A percentile compares a stretch with the other conserved stretches of the same genome.
Conservation (phyloP, 179 eudicot species). For the Silene coronaria region DNA sequence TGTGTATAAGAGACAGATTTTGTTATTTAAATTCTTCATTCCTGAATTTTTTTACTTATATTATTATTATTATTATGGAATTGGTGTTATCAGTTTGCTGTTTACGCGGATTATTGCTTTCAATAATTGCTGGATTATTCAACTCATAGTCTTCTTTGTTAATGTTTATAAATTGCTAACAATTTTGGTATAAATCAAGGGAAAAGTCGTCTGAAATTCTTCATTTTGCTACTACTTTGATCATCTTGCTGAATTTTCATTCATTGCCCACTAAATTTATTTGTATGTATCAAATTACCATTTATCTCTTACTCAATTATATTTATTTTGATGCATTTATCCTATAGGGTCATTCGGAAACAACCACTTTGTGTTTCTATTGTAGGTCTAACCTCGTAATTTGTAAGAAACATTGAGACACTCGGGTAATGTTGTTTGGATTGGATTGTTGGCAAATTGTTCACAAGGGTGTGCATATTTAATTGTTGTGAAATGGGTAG, state of each 20-base stretch:
- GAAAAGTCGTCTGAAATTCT: conserved; percentile 6
- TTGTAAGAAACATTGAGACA: no score
- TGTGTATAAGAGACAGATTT: no score
- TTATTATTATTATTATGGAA: no score
- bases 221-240: neutral
- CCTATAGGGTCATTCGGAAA: no score
- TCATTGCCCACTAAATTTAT: neutral
- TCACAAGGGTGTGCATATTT: neutral
- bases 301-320: neutral
- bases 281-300: neutral
- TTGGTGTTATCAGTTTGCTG: neutral
- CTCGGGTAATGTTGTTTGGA: no score
- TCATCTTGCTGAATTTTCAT: neutral
- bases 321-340: neutral
- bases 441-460: conserved; percentile 1
- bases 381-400: no score
- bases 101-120: neutral
- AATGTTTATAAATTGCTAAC: neutral
- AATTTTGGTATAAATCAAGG: conserved; percentile 13
- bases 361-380: neutral
- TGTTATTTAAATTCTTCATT: neutral
- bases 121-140: neutral
- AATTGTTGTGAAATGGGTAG: neutral
- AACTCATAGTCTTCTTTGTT: neutral
- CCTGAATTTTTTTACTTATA: neutral